phyloP scores from a whole-genome alignment of 1,139 yeast genomes.

The Sugiyamaella paludigena region DNA sequence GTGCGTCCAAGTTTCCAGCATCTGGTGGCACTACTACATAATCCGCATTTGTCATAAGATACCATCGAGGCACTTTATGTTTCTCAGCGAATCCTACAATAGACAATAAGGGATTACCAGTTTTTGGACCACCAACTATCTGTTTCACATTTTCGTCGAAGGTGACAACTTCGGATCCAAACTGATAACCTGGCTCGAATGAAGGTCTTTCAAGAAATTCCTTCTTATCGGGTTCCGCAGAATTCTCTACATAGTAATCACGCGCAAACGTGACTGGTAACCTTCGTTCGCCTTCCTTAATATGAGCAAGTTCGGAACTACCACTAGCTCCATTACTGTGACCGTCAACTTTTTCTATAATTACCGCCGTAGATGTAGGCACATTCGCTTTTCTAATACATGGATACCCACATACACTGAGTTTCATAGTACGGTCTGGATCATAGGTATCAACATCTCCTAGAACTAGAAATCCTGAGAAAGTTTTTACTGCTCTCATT shows the following conservation, averaged over 20 bases:
- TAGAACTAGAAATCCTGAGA: slow-evolving; percentile 39
- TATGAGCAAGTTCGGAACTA: not conserved
- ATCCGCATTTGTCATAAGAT: slow-evolving; percentile 56
- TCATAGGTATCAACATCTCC: slow-evolving; percentile 3
- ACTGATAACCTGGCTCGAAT: slow-evolving; percentile 56
- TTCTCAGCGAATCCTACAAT: slow-evolving; percentile 58
- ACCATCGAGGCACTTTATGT: slow-evolving; percentile 54
- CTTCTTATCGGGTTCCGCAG: slow-evolving; percentile 27
- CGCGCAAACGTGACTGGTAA: slow-evolving; percentile 19
- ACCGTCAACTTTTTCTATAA: slow-evolving; percentile 1
- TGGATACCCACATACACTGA: slow-evolving; percentile 63
- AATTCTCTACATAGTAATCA: slow-evolving; percentile 25
- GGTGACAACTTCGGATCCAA: slow-evolving; percentile 62
- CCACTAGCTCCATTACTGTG: not conserved
- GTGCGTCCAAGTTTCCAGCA: slow-evolving; percentile 43
- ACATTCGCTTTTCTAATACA: slow-evolving; percentile 52
- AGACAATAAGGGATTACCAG: slow-evolving; percentile 42
- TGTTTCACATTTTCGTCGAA: slow-evolving; percentile 47
- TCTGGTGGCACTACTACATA: slow-evolving; percentile 52
- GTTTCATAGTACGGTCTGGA: slow-evolving; percentile 32
- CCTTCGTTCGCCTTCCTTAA: slow-evolving; percentile 30
- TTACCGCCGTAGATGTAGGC: slow-evolving; percentile 37
- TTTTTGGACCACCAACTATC: slow-evolving; percentile 22
- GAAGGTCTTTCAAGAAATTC: slow-evolving; percentile 33
- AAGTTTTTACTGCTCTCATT: slow-evolving; percentile 40